Conservation (phyloP, 129 eudicot genomes). For the Flaveria linearis region DNA sequence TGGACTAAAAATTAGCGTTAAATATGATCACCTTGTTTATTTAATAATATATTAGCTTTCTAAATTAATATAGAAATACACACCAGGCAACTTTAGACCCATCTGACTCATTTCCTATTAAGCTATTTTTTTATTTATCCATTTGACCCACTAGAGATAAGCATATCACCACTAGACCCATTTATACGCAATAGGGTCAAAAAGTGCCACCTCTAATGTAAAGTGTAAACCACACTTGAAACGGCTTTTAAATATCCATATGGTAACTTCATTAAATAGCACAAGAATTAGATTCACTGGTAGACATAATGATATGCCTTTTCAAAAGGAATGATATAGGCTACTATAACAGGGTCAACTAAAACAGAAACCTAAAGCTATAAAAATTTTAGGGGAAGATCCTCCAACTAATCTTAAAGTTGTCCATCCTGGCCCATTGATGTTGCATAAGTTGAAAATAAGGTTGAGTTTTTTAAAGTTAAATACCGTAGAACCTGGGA, state of each 20-base stretch:
- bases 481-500: conserved; percentile 26
- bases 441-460: conserved; percentile 28
- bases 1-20: too few relatives aligned
- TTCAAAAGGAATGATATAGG: conserved; percentile 17
- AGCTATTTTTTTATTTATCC: background rate
- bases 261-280: conserved; percentile 19
- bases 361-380: conserved; percentile 30
- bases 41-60: background rate
- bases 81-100: background rate
- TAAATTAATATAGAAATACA: background rate
- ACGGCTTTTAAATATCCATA: background rate
- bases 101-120: conserved; percentile 4
- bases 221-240: background rate
- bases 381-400: conserved; percentile 32
- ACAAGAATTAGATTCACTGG: conserved; percentile 18
- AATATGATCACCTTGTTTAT: background rate
- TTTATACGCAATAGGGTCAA: background rate
- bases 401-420: conserved; percentile 21
- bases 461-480: conserved; percentile 15
- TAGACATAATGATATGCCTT: conserved; percentile 14
- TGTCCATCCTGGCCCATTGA: conserved; percentile 34
- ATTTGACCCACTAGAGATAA: conserved; percentile 10
- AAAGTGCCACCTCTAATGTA: background rate
- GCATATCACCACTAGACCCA: background rate
- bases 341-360: conserved; percentile 22